Evolutionary conservation across 306 rosid genomes (phyloP).

Genomic region (Bauhinia variegata): DNA sequence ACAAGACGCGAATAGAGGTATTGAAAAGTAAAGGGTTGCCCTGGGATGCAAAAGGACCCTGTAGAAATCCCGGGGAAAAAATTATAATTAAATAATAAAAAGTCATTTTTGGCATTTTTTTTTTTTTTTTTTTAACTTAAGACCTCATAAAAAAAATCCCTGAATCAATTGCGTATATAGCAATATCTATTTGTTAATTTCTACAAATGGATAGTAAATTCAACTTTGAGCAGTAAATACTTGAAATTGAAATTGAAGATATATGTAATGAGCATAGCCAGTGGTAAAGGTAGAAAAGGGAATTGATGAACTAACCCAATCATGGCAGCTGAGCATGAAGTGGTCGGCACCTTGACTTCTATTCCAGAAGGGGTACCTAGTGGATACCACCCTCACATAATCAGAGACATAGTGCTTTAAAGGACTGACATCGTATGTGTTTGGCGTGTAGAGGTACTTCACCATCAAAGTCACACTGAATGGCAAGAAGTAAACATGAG

Average conservation of each 20-base stretch:
- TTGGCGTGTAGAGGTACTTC: slow-evolving; percentile 64
- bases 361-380: slow-evolving; percentile 78
- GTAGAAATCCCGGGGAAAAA: slow-evolving; percentile 14
- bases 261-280: too few relatives aligned
- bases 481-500: slow-evolving; percentile 79
- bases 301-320: slow-evolving; percentile 67
- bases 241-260: too few relatives aligned
- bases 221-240: too few relatives aligned
- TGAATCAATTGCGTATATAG: too few relatives aligned
- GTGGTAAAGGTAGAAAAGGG: background rate
- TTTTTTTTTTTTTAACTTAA: too few relatives aligned
- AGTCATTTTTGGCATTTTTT: background rate
- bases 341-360: slow-evolving; percentile 86
- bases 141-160: too few relatives aligned
- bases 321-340: slow-evolving; percentile 91
- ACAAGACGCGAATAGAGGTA: slow-evolving; percentile 75
- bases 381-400: slow-evolving; percentile 64
- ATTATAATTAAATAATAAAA: background rate
- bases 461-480: slow-evolving; percentile 93
- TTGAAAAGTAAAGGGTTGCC: slow-evolving; percentile 68
- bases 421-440: slow-evolving; percentile 49
- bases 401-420: slow-evolving; percentile 62
- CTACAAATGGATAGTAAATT: too few relatives aligned
- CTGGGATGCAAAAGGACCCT: slow-evolving; percentile 70
- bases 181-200: too few relatives aligned